Conservation (phyloP, 371 early-diverging fungal species). For the Rhizopus arrhizus region DNA sequence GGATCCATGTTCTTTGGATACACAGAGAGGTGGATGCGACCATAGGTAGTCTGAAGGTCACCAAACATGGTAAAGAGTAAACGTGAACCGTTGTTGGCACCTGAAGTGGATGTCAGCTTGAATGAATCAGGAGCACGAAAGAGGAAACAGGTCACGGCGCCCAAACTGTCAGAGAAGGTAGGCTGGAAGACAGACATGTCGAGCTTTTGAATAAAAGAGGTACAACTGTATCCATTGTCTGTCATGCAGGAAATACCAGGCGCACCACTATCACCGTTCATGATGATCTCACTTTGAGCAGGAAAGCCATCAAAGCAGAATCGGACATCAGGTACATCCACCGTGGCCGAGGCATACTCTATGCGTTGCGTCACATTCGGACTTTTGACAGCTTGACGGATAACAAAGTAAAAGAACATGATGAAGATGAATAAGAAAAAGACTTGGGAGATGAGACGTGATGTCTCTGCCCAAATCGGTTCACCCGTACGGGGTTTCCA, state of each 20-base stretch:
- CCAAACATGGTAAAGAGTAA: conserved; percentile 45
- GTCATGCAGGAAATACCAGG: conserved; percentile 44
- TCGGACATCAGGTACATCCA: conserved; percentile 51
- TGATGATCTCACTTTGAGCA: conserved; percentile 4
- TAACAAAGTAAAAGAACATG: conserved; percentile 45
- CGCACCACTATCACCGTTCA: conserved; percentile 13
- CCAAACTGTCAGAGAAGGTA: conserved; percentile 40
- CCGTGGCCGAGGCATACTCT: conserved; percentile 32
- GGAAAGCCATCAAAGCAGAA: conserved; percentile 54
- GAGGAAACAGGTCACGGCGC: conserved; percentile 43
- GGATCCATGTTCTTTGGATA: conserved; percentile 53
- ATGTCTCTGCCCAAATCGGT: conserved; percentile 54
- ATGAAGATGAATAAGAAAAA: conserved; percentile 44
- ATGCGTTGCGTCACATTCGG: conserved; percentile 50
- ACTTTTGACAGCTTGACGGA: conserved; percentile 46
- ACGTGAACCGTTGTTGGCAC: conserved; percentile 47
- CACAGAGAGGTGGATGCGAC: conserved; percentile 47
- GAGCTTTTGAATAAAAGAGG: conserved; percentile 28
- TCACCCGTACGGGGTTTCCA: conserved; percentile 52
- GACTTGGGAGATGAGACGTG: conserved; percentile 44
- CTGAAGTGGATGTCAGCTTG: conserved; percentile 43
- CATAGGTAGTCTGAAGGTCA: conserved; percentile 33
- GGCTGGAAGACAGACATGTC: conserved; percentile 46
- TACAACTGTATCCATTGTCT: conserved; percentile 40
- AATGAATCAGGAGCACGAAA: conserved; percentile 42